Conservation (phyloP, 2,329 filamentous ascomycete genomes). For the Neodidymelliopsis sp. region DNA sequence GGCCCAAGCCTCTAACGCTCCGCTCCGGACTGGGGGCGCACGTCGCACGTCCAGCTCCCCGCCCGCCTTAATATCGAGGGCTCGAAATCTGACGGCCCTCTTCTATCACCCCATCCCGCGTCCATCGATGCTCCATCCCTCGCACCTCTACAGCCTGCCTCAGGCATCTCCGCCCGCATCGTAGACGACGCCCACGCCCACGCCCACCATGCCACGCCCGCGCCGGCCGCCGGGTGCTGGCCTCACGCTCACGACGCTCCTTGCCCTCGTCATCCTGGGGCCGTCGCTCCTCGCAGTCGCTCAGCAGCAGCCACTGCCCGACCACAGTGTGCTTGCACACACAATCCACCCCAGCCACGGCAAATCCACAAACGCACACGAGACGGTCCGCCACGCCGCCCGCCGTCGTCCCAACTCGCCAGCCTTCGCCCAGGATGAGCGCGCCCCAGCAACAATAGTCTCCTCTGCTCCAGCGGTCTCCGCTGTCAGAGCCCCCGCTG, state of each 20-base stretch:
- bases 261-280: conserved; percentile 46
- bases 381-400: conserved; percentile 26
- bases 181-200: conserved; percentile 27
- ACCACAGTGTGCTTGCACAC: conserved; percentile 30
- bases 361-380: conserved; percentile 26
- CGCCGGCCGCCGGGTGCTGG: conserved; percentile 51
- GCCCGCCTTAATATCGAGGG: conserved; percentile 20
- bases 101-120: conserved; percentile 21
- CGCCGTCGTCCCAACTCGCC: conserved; percentile 37
- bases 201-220: conserved; percentile 48
- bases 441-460: conserved; percentile 89
- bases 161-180: conserved; percentile 35
- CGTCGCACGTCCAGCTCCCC: conserved; percentile 20
- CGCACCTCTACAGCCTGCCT: conserved; percentile 36
- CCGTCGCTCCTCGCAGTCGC: conserved; percentile 47
- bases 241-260: conserved; percentile 44
- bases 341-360: conserved; percentile 26
- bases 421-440: conserved; percentile 69
- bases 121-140: conserved; percentile 45
- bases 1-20: conserved; percentile 25
- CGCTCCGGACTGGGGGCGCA: conserved; percentile 16
- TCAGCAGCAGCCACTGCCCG: conserved; percentile 52
- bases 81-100: conserved; percentile 25
- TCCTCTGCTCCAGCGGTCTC: conserved; percentile 79
- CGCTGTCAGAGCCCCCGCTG: conserved; percentile 94